Evolutionary conservation across 345 rosid species (phyloP).

Genomic region (Balakata baccata): DNA sequence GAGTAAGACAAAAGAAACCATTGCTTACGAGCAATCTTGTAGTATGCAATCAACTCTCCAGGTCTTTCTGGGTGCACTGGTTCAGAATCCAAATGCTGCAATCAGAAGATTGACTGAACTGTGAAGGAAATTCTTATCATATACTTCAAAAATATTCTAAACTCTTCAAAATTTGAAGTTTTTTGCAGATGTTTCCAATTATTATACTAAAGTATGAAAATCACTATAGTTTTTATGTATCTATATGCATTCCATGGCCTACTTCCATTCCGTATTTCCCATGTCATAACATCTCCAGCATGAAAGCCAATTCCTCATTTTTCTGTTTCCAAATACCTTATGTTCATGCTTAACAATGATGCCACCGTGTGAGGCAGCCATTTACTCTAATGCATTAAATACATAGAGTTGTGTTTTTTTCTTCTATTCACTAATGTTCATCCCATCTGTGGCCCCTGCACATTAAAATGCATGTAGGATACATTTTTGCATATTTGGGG

Average conservation of each 20-base stretch:
- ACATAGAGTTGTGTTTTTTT: not conserved
- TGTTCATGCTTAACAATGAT: not conserved
- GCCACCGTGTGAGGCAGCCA: not conserved
- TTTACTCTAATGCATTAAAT: not conserved
- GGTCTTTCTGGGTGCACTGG: slow-evolving; percentile 81
- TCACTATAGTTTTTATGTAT: not conserved
- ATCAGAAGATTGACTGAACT: not conserved
- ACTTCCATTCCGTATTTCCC: not conserved
- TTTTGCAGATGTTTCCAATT: not conserved
- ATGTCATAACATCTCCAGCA: not conserved
- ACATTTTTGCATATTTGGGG: not conserved
- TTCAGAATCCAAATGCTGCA: slow-evolving; percentile 77
- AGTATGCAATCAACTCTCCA: slow-evolving; percentile 88
- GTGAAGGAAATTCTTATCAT: not conserved
- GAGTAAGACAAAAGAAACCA: slow-evolving; percentile 19
- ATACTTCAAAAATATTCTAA: not conserved
- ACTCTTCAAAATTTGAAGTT: not conserved
- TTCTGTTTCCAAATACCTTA: not conserved
- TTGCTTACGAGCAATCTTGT: slow-evolving; percentile 79
- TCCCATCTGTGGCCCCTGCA: not conserved
- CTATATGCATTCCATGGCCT: not conserved
- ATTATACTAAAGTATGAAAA: not conserved
- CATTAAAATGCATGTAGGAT: not conserved
- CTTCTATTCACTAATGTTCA: not conserved
- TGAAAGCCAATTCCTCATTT: not conserved